These are phyloP conservation scores for Lonicera japonica DNA, from an alignment of 129 eudicot species.

Conservation along the genomic window DNA sequence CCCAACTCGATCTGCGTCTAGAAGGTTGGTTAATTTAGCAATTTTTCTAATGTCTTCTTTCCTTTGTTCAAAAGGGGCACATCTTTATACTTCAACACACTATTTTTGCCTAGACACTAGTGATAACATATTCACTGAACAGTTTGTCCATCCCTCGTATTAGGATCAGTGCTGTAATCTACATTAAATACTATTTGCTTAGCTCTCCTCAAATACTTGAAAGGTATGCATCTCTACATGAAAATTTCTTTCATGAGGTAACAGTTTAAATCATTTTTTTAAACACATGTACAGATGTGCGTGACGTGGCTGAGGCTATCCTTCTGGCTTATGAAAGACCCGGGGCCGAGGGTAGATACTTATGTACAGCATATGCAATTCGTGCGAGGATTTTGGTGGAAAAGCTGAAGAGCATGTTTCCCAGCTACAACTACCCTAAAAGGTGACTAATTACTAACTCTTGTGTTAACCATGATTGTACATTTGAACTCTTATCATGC, in stretches of 20 bases:
- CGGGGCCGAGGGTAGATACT: slow-evolving; percentile 38
- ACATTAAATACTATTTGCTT: slow-evolving; percentile 29
- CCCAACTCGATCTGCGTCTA: no score
- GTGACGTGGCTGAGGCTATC: slow-evolving; percentile 32
- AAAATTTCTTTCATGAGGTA: no score
- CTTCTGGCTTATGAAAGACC: slow-evolving; percentile 30
- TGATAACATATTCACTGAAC: background rate
- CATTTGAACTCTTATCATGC: no score
- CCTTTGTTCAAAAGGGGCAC: no score
- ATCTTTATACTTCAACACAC: background rate
- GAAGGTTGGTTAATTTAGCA: no score
- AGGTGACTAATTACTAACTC: slow-evolving; percentile 18
- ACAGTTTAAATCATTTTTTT: no score
- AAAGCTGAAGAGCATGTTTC: slow-evolving; percentile 30
- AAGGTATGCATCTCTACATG: slow-evolving; percentile 17
- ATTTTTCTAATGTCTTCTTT: no score
- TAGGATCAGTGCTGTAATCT: slow-evolving; percentile 48
- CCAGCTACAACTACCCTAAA: slow-evolving; percentile 32
- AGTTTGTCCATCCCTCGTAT: slow-evolving; percentile 32
- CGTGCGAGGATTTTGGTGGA: slow-evolving; percentile 20
- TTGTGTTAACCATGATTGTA: no score
- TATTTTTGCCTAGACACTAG: background rate
- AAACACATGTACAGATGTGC: slow-evolving; percentile 21
- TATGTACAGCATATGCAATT: slow-evolving; percentile 26
- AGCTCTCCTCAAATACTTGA: slow-evolving; percentile 25